Evolutionary conservation across 768 basidiomycete species (phyloP).

Genomic region (Suillus fuscotomentosus): DNA sequence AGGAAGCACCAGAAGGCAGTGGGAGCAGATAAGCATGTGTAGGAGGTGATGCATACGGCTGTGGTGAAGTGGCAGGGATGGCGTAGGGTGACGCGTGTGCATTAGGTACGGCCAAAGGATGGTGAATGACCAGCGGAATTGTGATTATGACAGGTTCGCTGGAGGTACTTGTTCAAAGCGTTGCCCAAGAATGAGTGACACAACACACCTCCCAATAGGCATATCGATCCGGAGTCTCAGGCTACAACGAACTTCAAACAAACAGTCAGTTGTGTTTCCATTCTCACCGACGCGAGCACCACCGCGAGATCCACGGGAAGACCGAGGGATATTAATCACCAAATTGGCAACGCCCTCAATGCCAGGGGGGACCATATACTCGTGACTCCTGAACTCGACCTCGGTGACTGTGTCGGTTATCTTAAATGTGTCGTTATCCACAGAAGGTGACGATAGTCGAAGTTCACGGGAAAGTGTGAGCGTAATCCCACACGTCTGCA

Average conservation of each 20-base stretch:
- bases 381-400: conserved; percentile 70
- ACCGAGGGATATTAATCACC: conserved; percentile 74
- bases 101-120: conserved; percentile 57
- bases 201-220: conserved; percentile 60
- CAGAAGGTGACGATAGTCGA: conserved; percentile 45
- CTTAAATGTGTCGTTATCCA: conserved; percentile 50
- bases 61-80: conserved; percentile 11
- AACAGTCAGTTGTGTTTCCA: conserved; percentile 39
- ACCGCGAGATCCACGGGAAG: conserved; percentile 63
- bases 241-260: conserved; percentile 70
- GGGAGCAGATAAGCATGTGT: conserved; percentile 19
- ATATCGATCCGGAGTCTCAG: conserved; percentile 66
- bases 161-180: conserved; percentile 10
- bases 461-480: conserved; percentile 61
- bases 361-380: conserved; percentile 73
- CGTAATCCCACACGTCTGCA: conserved; percentile 66
- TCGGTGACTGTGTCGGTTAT: conserved; percentile 67
- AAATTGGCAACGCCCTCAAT: conserved; percentile 77
- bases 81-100: conserved; percentile 27
- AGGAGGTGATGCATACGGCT: conserved; percentile 18
- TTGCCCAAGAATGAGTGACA: conserved; percentile 7
- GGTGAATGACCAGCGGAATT: conserved; percentile 62
- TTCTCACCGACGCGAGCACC: conserved; percentile 59
- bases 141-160: conserved; percentile 73
- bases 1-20: conserved; percentile 22